Percentiles rank a stretch among this genome's conserved stretches.
phyloP scores from a whole-genome alignment of 1,284 basidiomycete species.

The Acaromyces ingoldii region DNA sequence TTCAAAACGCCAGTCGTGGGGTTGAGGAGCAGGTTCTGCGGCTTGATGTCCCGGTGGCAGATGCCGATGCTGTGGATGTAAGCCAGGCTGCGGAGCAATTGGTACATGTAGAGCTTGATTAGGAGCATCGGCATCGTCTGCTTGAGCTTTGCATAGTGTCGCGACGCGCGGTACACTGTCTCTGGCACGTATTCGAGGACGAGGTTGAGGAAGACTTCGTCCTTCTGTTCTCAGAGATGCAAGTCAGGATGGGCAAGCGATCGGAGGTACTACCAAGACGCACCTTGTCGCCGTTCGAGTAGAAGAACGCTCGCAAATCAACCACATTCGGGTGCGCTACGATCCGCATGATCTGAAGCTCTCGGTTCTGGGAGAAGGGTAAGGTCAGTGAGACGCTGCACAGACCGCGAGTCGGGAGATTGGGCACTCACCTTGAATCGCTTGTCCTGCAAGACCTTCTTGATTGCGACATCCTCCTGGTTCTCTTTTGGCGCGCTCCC shows the following conservation, averaged over 20 bases:
- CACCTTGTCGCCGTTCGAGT: constrained; percentile 98
- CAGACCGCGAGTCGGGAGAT: no score
- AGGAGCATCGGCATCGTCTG: constrained; percentile 99
- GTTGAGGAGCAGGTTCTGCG: constrained; percentile 95
- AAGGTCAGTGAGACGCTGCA: background rate
- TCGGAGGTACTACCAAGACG: background rate
- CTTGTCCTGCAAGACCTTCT: constrained; percentile 99
- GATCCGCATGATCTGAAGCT: constrained; percentile 98
- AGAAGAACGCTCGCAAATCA: constrained; percentile 96
- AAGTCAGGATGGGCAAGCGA: background rate
- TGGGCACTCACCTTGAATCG: constrained; percentile 81
- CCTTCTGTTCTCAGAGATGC: constrained; percentile 65
- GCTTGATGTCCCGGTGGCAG: constrained; percentile 94
- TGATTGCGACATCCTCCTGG: constrained; percentile 88
- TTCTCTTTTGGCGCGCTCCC: constrained; percentile 22
- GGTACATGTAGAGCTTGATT: constrained; percentile 97
- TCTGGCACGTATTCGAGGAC: constrained; percentile 99
- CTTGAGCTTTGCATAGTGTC: constrained; percentile 99
- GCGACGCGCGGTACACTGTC: constrained; percentile 96
- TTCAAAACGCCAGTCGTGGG: constrained; percentile 93
- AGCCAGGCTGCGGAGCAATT: constrained; percentile 90
- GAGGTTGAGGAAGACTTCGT: constrained; percentile 99
- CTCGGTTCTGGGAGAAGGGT: constrained; percentile 71
- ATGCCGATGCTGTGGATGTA: constrained; percentile 94
- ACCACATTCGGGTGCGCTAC: constrained; percentile 97